Base-by-base conservation (phyloP, 2,329 filamentous ascomycete genomes). In the Hymenoscyphus repandus region DNA sequence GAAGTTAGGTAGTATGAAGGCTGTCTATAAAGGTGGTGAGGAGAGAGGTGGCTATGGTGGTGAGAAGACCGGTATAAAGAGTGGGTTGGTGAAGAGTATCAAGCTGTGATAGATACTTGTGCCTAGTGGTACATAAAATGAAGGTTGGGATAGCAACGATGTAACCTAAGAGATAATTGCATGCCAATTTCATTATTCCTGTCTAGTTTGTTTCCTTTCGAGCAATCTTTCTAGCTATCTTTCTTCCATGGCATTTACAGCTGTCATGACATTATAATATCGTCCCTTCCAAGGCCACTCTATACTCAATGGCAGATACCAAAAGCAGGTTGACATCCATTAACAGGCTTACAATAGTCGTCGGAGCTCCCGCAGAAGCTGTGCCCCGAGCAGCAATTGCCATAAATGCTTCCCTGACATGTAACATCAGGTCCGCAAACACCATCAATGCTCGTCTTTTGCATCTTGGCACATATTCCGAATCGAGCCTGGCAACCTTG, bases 51-150 rank as follows among this genome's bases (percentile, higher is more conserved):
- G 90, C 48, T 99, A 99, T 74, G 82, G 82, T 58, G 93, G 93
- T 73, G 93, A 97, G 70, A 72, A 87, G 72, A 93, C 91, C 38
- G 93, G 93, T 82, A 95, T 99, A 73, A 97, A 96, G 77, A 88
- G 85, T 62, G 87, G 88, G 17, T 72, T 99, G 70, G 83, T 97
- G 63, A 95, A 93, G 82, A 95, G 90, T 78, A 80, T 88, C 66
- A 97, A 93, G 76, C 75, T 99, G 72, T 92, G 42, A 50, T n/a
- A n/a, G n/a, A 43, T 32, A 31, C 51, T 1, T 20, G 11, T 51
- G 41, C 34, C 34, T 55, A 17, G 20, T 31, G 13, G 11, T 41
- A n/a, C 10, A 12, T 40, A 36, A 6, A 27, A 22, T 10, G 7
- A 22, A 37, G 12, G 11, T 44, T 32, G 12, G 39, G 22, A 10